Evolutionary conservation across 768 basidiomycete species (phyloP), one percentile per base, ranked within the genome.

Genomic region (Sutorius australiensis): DNA sequence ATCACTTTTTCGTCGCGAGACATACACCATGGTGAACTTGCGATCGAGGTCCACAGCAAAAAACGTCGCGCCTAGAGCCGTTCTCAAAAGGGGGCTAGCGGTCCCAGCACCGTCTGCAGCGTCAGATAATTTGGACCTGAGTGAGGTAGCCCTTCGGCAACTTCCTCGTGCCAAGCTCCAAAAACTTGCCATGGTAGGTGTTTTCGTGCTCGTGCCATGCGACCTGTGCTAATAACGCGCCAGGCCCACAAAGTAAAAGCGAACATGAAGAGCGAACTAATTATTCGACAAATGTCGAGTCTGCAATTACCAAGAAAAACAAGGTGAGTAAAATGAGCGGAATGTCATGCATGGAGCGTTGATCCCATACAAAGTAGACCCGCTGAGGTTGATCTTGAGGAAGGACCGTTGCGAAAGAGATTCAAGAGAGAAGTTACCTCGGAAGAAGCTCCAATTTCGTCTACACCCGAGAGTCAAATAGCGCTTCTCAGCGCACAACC

Each of bases 181-280:
- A 50, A 66, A 68, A 33, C 40, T 66, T 1, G 62, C 66, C 3
- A 64, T 46, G 64, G 68, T 64, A 50, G 10, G 52, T 16, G 21
- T 38, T 24, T 37, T 14, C 10, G 10, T 17, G 41, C 14, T 44
- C 7, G 41, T 24, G 10, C 3, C 27, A 17, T 9, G 37, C 11
- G 6, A 2, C 3, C 14, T 9, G 14, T 21, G 33, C 34, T 54
- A 21, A 65, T n/a, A 32, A 33, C 17, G 12, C 13, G n/a, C 45
- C 68, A 37, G 67, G 56, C 47, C 16, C 42, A 66, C 40, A 54
- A 50, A 28, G 55, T 67, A 5, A 64, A 56, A 33, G 62, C 61
- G 6, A 69, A 70, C 32, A 40, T 50, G 32, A 68, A 66, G 54
- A 70, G 57, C 33, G 61, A 66, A 24, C 11, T 39, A 10, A 67